Percentiles rank a stretch among this genome's conserved stretches.
Conservation (phyloP, 176 grass and related monocot species). For the Rhynchospora breviuscula region DNA sequence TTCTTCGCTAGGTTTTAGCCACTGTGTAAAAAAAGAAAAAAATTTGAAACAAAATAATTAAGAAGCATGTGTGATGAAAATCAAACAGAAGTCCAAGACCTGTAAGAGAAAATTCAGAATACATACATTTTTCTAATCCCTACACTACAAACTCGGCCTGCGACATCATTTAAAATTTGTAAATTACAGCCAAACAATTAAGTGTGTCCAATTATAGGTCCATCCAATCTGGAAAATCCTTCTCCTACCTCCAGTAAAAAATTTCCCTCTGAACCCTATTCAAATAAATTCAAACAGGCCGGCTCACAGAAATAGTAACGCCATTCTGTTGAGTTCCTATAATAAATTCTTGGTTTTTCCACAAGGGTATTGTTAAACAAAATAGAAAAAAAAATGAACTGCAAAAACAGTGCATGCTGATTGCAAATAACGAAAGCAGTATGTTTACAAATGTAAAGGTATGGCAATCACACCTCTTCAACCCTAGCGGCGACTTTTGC, state of each 20-base stretch:
- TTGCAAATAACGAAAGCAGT: background rate
- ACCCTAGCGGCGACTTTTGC: constrained; percentile 68
- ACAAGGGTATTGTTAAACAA: background rate
- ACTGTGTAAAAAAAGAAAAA: constrained; percentile 42
- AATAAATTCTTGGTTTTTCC: background rate
- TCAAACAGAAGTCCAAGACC: background rate
- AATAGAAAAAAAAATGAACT: background rate
- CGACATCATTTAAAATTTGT: background rate
- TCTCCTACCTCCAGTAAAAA: background rate
- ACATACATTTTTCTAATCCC: background rate
- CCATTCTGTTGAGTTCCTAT: background rate
- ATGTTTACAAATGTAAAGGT: background rate
- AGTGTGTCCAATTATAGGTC: background rate
- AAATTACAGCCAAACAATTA: background rate
- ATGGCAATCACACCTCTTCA: constrained; percentile 43
- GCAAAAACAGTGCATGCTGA: background rate
- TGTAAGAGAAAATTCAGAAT: background rate
- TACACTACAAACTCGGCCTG: background rate
- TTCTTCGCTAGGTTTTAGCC: constrained; percentile 56
- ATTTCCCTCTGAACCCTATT: background rate
- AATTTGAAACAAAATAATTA: constrained; percentile 16
- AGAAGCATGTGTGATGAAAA: background rate
- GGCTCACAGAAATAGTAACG: background rate
- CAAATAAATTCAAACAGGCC: background rate
- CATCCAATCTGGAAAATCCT: background rate